These are phyloP conservation scores for Coccinonectria pachysandricola DNA, from an alignment of 2,329 filamentous ascomycete species.

Conservation along the genomic window DNA sequence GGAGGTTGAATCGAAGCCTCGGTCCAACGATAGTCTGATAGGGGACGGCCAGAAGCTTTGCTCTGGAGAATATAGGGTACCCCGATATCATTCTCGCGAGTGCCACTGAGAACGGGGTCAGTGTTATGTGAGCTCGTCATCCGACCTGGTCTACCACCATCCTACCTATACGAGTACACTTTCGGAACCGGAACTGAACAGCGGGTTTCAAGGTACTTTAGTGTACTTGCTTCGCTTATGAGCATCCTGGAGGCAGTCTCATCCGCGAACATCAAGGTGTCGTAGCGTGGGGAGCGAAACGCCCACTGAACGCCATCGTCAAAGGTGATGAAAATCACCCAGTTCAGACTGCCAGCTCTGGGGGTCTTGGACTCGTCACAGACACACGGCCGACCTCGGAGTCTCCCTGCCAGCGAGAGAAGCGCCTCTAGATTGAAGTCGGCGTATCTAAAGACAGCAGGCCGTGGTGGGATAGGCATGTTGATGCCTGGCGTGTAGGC, in stretches of 20 bases:
- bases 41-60: slow-evolving; percentile 9
- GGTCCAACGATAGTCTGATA: slow-evolving; percentile 12
- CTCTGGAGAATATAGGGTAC: slow-evolving; percentile 17
- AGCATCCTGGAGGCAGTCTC: slow-evolving; percentile 10
- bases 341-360: slow-evolving; percentile 11
- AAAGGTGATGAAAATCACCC: slow-evolving; percentile 12
- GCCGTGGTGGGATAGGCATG: slow-evolving; percentile 1
- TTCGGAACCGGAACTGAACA: slow-evolving; percentile 10
- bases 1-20: slow-evolving; percentile 1
- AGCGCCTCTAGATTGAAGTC: slow-evolving; percentile 10
- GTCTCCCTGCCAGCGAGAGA: slow-evolving; percentile 6
- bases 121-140: slow-evolving; percentile 1
- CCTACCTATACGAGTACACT: slow-evolving; percentile 13
- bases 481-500: no score
- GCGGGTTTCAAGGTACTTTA: slow-evolving; percentile 8
- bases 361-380: slow-evolving; percentile 7
- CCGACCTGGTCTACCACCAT: neutral
- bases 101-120: slow-evolving; percentile 3
- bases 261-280: slow-evolving; percentile 2
- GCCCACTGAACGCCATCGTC: slow-evolving; percentile 14
- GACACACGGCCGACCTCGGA: slow-evolving; percentile 9
- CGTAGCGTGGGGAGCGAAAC: slow-evolving; percentile 9
- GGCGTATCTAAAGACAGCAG: slow-evolving; percentile 2
- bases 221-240: slow-evolving; percentile 12
- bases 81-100: slow-evolving; percentile 10